Evolutionary conservation across 169 alveolate genomes (phyloP).

Genomic region (Plasmodium adleri): DNA sequence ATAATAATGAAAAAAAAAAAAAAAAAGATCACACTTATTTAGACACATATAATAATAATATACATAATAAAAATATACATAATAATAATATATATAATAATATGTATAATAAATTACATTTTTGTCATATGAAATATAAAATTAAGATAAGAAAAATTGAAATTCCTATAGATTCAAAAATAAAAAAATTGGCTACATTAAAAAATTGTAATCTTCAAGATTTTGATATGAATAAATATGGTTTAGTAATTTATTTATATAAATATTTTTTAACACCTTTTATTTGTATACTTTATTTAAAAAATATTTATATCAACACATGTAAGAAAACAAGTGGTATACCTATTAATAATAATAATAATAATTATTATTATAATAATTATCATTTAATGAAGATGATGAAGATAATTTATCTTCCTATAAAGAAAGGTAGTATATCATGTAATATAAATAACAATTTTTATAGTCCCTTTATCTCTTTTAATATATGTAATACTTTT

Average conservation of each 20-base stretch:
- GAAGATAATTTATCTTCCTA: constrained; percentile 19
- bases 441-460: constrained; percentile 32
- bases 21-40: too few species aligned
- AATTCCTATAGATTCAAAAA: background rate
- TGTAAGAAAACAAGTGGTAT: background rate
- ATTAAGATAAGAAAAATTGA: constrained; percentile 1
- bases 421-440: constrained; percentile 24
- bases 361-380: background rate
- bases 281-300: constrained; percentile 17
- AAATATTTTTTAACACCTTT: constrained; percentile 37
- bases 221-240: constrained; percentile 48
- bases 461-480: constrained; percentile 5
- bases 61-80: background rate
- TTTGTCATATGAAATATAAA: background rate
- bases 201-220: constrained; percentile 37
- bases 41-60: background rate
- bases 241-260: constrained; percentile 23
- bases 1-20: background rate
- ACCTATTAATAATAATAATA: background rate
- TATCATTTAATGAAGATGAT: constrained; percentile 1
- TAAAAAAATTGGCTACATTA: constrained; percentile 16
- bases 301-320: too few species aligned
- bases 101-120: too few species aligned
- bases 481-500: constrained; percentile 46
- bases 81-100: too few species aligned